Evolutionary conservation across 108 stramenopile genomes (phyloP).

Genomic region (Nitzschia sp.): DNA sequence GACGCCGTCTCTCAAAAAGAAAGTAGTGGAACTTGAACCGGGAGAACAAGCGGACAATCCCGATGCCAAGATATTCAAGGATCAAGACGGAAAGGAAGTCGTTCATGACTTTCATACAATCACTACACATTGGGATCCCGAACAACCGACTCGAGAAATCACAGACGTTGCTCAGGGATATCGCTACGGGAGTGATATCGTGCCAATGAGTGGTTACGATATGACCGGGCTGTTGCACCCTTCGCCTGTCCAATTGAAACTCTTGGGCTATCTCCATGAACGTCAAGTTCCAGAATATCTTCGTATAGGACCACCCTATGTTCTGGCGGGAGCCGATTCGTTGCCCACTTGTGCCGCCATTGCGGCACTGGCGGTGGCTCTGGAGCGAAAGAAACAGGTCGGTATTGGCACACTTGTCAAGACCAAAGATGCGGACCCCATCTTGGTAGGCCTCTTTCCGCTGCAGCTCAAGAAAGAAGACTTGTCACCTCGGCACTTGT

Average conservation of each 20-base stretch:
- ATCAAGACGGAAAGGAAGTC: constrained; percentile 49
- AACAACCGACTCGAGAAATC: constrained; percentile 44
- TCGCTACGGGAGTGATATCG: constrained; percentile 71
- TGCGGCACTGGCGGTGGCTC: constrained; percentile 64
- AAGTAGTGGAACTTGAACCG: constrained; percentile 15
- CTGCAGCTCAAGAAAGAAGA: constrained; percentile 15
- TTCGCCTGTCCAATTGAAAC: constrained; percentile 49
- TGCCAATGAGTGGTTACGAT: constrained; percentile 75
- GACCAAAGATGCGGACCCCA: constrained; percentile 63
- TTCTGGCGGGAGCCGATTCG: constrained; percentile 63
- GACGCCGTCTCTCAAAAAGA: constrained; percentile 39
- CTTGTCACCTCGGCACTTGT: constrained; percentile 38
- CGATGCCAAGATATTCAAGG: constrained; percentile 45
- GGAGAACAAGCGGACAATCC: constrained; percentile 11
- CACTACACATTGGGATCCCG: constrained; percentile 50
- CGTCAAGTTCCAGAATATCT: constrained; percentile 37
- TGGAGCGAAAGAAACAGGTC: constrained; percentile 55
- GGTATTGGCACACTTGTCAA: constrained; percentile 79
- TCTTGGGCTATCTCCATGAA: constrained; percentile 68
- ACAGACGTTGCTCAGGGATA: constrained; percentile 51
- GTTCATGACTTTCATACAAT: constrained; percentile 35
- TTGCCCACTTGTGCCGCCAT: constrained; percentile 60
- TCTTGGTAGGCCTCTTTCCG: constrained; percentile 74
- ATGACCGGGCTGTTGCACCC: constrained; percentile 57
- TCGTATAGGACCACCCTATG: constrained; percentile 69